Evolutionary conservation across 1,284 basidiomycete genomes (phyloP).

Genomic region (Takashimella tepidaria): DNA sequence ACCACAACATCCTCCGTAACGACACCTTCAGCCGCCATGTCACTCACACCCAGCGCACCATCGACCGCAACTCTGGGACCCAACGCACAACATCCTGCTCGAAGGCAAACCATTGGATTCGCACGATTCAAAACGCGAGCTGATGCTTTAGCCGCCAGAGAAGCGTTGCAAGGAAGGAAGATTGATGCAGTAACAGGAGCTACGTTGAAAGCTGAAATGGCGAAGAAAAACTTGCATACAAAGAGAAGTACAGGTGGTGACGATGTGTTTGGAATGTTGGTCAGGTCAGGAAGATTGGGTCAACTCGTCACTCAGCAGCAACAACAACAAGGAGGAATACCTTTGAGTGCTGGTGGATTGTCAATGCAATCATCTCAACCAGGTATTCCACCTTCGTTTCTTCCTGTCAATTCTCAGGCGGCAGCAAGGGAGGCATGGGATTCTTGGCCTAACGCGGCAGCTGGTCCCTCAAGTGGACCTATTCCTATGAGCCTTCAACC

Average conservation of each 20-base stretch:
- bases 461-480: neutral
- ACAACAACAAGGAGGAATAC: slow-evolving; percentile 7
- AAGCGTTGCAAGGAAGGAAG: slow-evolving; percentile 81
- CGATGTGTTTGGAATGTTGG: slow-evolving; percentile 41
- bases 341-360: neutral
- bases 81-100: slow-evolving; percentile 18
- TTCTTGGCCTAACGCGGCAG: slow-evolving; percentile 15
- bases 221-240: slow-evolving; percentile 98
- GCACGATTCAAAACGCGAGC: slow-evolving; percentile 87
- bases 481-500: neutral
- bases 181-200: slow-evolving; percentile 93
- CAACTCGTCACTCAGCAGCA: slow-evolving; percentile 16
- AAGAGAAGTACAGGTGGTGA: slow-evolving; percentile 64
- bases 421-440: slow-evolving; percentile 39
- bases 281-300: slow-evolving; percentile 36
- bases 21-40: slow-evolving; percentile 43
- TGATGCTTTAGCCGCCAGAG: slow-evolving; percentile 82
- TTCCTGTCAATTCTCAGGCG: neutral
- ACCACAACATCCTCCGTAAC: slow-evolving; percentile 36
- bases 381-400: neutral
- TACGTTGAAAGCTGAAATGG: slow-evolving; percentile 97
- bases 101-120: slow-evolving; percentile 93
- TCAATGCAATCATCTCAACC: slow-evolving; percentile 2
- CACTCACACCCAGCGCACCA: slow-evolving; percentile 52
- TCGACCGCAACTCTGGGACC: slow-evolving; percentile 30